Evolutionary conservation across 176 grass and related monocot genomes (phyloP), one percentile per base, ranked within the genome.

Genomic region (sorghum (Sorghum bicolor)): DNA sequence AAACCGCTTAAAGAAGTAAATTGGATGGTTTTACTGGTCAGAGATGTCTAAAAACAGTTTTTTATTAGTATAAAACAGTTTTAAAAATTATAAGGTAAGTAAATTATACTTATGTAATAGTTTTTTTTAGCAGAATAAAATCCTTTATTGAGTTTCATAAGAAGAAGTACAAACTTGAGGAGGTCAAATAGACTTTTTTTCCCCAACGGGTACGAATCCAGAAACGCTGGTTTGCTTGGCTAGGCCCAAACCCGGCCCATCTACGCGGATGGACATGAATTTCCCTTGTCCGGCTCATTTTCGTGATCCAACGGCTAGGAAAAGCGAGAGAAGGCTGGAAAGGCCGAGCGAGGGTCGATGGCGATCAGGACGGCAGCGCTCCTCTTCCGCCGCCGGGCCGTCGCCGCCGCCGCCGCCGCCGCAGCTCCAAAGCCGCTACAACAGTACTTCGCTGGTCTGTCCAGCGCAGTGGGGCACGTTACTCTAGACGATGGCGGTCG

Each of bases 341-440:
- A 10, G 14, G 36, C n/a, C 25, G 14, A 60, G 15, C 17, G 37
- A 29, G 48, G 44, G 13, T 28, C 24, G 29, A 87, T 71, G 86
- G 43, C 74, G 8, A 78, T 57, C n/a, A 83, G 67, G 24, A 78
- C 85, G 85, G 67, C 86, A 39, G 86, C 78, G 68, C 69, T 88
- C 36, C 70, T 86, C 89, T 50, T 82, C 64, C 69, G 53, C 33
- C 67, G 89, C 79, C 75, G 66, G 70, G 70, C 39, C 66, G 44
- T 80, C 47, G n/a, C n/a, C n/a, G n/a, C n/a, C n/a, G n/a, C n/a
- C 34, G 28, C n/a, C 80, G 61, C 82, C 69, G 48, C 77, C 75
- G 79, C 75, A 12, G 66, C 28, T 12, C 66, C 37, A 44, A 75
- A 19, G n/a, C 67, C 36, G 70, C 53, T 53, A 26, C 22, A 50